Percentiles rank a stretch among this genome's conserved stretches.
phyloP scores from a whole-genome alignment of 2,329 filamentous ascomycete species.

The Colletotrichum gloeosporioides region DNA sequence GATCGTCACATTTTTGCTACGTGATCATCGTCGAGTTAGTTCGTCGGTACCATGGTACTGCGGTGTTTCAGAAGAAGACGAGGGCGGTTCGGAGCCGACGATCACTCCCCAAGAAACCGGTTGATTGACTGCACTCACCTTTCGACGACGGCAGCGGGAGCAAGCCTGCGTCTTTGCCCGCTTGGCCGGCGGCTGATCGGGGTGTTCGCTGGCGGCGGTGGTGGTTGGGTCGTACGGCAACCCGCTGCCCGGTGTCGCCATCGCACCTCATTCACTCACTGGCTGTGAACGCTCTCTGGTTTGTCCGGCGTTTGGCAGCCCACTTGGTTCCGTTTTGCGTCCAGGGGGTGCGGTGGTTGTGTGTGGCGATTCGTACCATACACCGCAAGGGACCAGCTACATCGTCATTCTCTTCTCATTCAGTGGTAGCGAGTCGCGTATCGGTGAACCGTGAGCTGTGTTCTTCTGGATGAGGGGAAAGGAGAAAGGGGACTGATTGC shows the following conservation, averaged over 20 bases:
- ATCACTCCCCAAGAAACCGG: background rate
- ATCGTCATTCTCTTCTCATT: background rate
- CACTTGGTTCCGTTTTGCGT: background rate
- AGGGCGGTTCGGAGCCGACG: background rate
- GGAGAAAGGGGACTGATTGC: background rate
- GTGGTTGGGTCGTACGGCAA: background rate
- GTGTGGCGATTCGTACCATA: background rate
- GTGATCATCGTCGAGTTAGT: background rate
- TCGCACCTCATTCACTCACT: background rate
- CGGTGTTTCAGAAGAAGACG: background rate
- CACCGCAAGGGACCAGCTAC: background rate
- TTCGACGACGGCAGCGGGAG: slow-evolving; percentile 27
- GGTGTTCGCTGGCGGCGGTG: background rate
- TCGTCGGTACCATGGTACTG: background rate
- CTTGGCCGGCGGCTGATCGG: background rate
- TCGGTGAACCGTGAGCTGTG: background rate
- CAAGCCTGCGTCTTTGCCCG: background rate
- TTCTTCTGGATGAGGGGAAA: background rate
- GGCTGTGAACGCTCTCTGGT: background rate
- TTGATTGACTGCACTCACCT: background rate
- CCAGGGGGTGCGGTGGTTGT: background rate
- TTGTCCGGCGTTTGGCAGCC: background rate
- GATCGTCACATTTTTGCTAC: slow-evolving; percentile 27
- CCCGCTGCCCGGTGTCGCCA: background rate
- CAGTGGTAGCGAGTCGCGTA: background rate